Percentiles rank a stretch among this genome's conserved stretches.
These are phyloP conservation scores for Erodium maritimum DNA, from an alignment of 345 rosid species.

Conservation along the genomic window DNA sequence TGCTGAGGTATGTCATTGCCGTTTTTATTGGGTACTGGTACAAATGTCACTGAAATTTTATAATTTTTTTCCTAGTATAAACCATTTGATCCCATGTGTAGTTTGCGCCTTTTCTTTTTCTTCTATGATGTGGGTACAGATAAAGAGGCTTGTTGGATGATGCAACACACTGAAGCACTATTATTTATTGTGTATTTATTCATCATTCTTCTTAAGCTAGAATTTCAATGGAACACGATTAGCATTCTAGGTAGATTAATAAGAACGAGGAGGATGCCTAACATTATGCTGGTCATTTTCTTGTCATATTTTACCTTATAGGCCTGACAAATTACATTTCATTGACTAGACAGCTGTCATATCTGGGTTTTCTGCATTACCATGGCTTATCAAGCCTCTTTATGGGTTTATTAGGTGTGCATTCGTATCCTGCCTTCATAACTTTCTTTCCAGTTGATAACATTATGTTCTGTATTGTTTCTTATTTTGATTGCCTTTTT, in stretches of 20 bases:
- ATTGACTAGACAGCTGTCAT: constrained; percentile 94
- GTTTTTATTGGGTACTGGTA: neutral
- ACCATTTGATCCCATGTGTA: neutral
- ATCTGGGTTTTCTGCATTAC: constrained; percentile 82
- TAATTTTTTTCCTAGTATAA: neutral
- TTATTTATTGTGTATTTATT: neutral
- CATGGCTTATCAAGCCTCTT: constrained; percentile 93
- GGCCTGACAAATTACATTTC: constrained; percentile 37
- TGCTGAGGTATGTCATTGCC: constrained; percentile 61
- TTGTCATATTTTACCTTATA: constrained; percentile 4
- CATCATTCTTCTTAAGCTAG: neutral
- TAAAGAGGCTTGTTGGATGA: neutral
- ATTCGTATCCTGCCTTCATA: constrained; percentile 1
- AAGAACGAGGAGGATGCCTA: neutral
- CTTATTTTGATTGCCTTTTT: constrained; percentile 8
- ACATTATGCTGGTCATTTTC: neutral
- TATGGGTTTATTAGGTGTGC: constrained; percentile 86
- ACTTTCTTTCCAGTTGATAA: neutral
- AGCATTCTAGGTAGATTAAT: neutral
- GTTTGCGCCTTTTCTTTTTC: neutral
- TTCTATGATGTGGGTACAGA: neutral
- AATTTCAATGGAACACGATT: neutral
- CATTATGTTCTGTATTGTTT: constrained; percentile 1
- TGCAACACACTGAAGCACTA: neutral
- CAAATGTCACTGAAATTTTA: neutral